Evolutionary conservation across 1,139 yeast genomes (phyloP), one percentile per base, ranked within the genome.

Genomic region (Blastobotrys elegans): DNA sequence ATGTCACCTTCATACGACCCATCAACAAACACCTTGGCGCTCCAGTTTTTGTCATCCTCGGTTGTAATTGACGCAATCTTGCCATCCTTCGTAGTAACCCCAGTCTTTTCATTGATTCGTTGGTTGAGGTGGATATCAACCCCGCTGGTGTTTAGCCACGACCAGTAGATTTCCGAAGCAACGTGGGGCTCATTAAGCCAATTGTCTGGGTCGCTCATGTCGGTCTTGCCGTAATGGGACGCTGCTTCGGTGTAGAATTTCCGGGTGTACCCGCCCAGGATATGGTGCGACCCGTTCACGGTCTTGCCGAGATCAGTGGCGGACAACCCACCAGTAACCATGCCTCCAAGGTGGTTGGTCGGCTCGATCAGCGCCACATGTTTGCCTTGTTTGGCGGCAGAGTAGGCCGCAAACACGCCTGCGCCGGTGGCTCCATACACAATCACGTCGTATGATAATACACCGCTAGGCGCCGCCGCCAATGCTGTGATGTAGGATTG

Each of bases 111-210:
- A 10, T 16, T 18, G 22, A 33, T 8, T 14, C 36, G 36, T 13
- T 33, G 22, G 36, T 33, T 33, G 13, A 33, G 18, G 14, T 16
- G 21, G 13, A 33, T 10, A 33, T 33, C 36, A 17, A 33, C 21
- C 11, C 14, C 22, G 13, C 11, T 8, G 16, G 16, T 33, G 7
- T 33, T 14, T 5, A 33, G 13, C 36, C 36, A 33, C 11, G 36
- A 33, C 22, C 21, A 10, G 22, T 33, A 33, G 21, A 33, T 33
- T 5, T 33, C 36, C 13, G 10, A 10, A 7, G 36, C 36, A 17
- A 33, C 36, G 22, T 33, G 36, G 8, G 36, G 36, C 36, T 33
- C 36, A 17, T 33, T 33, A 6, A 18, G 22, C 36, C 36, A 33
- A 17, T 33, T 33, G 22, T 16, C 20, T 10, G 36, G 36, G 20